Conservation (phyloP, 2,329 filamentous ascomycete genomes). For the Penicillium sp. region DNA sequence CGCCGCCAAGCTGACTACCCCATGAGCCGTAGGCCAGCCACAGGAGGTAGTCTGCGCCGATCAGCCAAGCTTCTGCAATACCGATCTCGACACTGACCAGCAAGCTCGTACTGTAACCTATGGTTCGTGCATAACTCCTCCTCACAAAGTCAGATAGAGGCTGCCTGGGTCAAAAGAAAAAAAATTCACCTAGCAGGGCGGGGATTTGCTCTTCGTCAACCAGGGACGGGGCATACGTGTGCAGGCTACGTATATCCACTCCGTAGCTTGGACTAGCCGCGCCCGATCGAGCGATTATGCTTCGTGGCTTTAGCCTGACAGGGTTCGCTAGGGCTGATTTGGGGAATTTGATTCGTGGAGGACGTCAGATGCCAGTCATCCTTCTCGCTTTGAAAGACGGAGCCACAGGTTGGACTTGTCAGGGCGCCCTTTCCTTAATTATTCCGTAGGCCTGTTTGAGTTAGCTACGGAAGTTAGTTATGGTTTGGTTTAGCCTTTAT, state of each 20-base stretch:
- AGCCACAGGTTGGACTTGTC: conserved; percentile 23
- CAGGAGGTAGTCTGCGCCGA: conserved; percentile 9
- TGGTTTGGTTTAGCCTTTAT: background rate
- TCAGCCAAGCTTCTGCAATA: conserved; percentile 21
- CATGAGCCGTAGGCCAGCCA: conserved; percentile 1
- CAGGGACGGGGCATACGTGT: conserved; percentile 24
- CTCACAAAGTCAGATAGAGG: background rate
- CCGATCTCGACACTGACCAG: conserved; percentile 15
- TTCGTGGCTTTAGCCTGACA: conserved; percentile 11
- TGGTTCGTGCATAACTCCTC: conserved; percentile 12
- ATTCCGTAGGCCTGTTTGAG: conserved; percentile 5
- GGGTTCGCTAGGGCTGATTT: background rate
- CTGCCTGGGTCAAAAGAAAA: background rate
- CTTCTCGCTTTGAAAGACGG: conserved; percentile 6
- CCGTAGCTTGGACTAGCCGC: conserved; percentile 9
- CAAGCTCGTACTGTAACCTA: background rate
- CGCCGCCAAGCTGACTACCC: background rate
- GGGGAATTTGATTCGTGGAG: conserved; percentile 16
- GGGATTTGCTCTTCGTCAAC: conserved; percentile 17
- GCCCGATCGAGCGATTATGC: conserved; percentile 16
- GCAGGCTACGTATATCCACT: conserved; percentile 27
- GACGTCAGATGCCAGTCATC: background rate
- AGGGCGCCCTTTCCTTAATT: conserved; percentile 7
- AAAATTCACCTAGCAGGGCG: conserved; percentile 16
- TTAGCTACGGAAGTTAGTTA: background rate